Evolutionary conservation across 2,329 filamentous ascomycete genomes (phyloP), one percentile per base, ranked within the genome.

Genomic region (Monosporascus sp.): DNA sequence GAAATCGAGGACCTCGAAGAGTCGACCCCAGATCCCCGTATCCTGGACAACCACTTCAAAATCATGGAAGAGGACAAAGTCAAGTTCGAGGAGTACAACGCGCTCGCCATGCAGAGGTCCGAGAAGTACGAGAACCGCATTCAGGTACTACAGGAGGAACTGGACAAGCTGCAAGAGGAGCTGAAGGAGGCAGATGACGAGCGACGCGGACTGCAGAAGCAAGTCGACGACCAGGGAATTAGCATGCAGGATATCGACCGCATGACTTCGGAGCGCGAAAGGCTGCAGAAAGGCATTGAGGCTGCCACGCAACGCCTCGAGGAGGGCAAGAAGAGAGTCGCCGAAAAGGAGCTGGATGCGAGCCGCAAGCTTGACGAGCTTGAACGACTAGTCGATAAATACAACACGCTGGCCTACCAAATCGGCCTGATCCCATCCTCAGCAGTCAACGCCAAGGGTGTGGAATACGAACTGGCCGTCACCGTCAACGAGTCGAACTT

Each of bases 211-310:
- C 79, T 99, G 9, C 93, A 97, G 69, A 85, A 87, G 55, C 86
- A 88, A 31, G 91, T 99, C 27, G 94, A 97, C 70, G 86, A 88
- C 62, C 91, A 96, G 67, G 94, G 94, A 2, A 92, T 99, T 68
- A 95, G 91, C 65, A 95, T 97, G 73, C 89, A 94, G 73, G 94
- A 99, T 80, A 97, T 99, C 67, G 94, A 99, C 79, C 91, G 94
- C 70, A 97, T 99, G 93, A 96, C 91, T 62, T 87, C 89, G 37
- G 94, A 99, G 70, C 86, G 92, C 51, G 94, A 99, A 65, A 86
- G 94, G 47, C 80, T 99, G n/a, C 90, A 96, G 60, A 92, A 88
- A 63, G 89, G 87, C 43, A 87, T 96, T 45, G 91, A 96, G 63
- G 82, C 86, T 2, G 88, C 90, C 0, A 79, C 84, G 6, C 78